Evolutionary conservation across 2,329 filamentous ascomycete genomes (phyloP), one percentile per base, ranked within the genome.

Genomic region (Fusarium acutatum): DNA sequence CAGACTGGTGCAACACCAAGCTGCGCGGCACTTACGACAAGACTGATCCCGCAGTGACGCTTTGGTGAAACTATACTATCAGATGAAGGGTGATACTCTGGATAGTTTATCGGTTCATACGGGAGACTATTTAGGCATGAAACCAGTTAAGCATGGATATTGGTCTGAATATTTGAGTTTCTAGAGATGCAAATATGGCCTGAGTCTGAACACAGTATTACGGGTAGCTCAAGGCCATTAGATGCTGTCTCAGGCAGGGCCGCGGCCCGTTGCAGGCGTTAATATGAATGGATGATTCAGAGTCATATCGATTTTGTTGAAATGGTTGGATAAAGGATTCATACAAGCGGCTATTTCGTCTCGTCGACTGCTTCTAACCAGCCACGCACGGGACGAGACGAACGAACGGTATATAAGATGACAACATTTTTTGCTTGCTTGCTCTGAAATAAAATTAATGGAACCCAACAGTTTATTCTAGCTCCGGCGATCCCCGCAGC

Each of bases 251-350:
- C 56, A 68, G 66, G 46, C 30, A 52, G 26, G 50, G 59, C 34
- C 59, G n/a, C 70, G 70, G 70, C 62, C 57, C 60, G 61, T 63
- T 73, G 70, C 66, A 73, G 56, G 24, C 58, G 35, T 49, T 49
- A 20, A 47, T 34, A 44, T 54, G 43, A n/a, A 46, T 50, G 37
- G 14, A 46, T 38, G 63, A 46, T 52, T 47, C 24, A 53, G 37
- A 24, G 26, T 28, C 32, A 28, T 32, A 20, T 32, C 15, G 18
- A 40, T 50, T n/a, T 30, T 26, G 49, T 63, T 22, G 7, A 52
- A 46, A 38, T 22, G 37, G 47, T 69, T 69, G 67, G 65, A 58
- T 22, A 30, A 34, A 15, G 13, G n/a, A 35, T n/a, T 7, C 30
- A 59, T 65, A 47, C 41, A 47, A 52, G 44, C 44, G 66, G 59